phyloP scores from a whole-genome alignment of 257 asterid species.

The Solanum sitiens region DNA sequence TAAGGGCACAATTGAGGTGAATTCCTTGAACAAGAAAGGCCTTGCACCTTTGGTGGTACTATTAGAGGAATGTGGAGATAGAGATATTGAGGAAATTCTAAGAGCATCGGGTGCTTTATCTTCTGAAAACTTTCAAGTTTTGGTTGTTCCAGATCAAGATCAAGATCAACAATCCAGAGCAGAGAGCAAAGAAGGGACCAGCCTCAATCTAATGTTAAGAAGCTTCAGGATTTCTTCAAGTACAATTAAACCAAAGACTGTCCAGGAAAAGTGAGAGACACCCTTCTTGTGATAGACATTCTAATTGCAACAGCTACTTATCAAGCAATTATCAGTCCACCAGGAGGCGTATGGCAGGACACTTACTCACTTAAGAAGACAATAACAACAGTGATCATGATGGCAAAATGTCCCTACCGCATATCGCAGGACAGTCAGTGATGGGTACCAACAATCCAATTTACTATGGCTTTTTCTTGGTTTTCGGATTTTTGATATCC shows the following conservation, averaged over 20 bases:
- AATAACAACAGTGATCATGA: background rate
- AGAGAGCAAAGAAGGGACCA: background rate
- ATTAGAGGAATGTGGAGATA: background rate
- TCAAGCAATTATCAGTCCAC: conserved; percentile 49
- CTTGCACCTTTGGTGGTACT: conserved; percentile 35
- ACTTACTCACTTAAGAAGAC: background rate
- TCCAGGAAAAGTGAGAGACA: conserved; percentile 34
- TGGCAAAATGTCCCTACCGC: background rate
- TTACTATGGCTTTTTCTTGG: conserved; percentile 4
- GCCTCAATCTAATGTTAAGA: background rate
- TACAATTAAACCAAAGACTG: conserved; percentile 15
- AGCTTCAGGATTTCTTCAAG: conserved; percentile 19
- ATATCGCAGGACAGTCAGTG: conserved; percentile 33
- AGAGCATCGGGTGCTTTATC: background rate
- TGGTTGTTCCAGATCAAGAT: background rate
- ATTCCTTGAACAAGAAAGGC: conserved; percentile 26
- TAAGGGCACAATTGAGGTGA: conserved; percentile 22
- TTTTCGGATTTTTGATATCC: conserved; percentile 31
- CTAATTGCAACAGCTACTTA: conserved; percentile 42
- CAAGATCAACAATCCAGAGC: background rate
- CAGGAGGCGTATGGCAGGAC: conserved; percentile 59
- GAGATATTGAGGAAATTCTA: conserved; percentile 12
- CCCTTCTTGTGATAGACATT: conserved; percentile 31
- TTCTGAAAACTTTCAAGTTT: background rate
- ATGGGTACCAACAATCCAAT: conserved; percentile 15